These are phyloP conservation scores for Diaporthe helianthi DNA, from an alignment of 2,329 filamentous ascomycete species.

Conservation along the genomic window DNA sequence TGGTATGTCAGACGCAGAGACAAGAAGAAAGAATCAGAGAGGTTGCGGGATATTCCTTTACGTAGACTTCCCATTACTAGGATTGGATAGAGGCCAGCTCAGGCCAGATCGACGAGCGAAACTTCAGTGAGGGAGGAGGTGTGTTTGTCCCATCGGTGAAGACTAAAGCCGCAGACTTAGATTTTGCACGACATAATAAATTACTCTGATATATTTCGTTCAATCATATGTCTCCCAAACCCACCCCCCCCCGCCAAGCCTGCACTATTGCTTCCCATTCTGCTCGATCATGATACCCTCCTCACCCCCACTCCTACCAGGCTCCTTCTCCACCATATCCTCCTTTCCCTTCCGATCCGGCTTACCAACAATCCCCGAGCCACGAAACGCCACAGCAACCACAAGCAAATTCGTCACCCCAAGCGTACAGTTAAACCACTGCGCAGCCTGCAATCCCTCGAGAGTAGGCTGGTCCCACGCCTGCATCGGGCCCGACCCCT, in stretches of 20 bases:
- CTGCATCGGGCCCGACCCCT: slow-evolving; percentile 51
- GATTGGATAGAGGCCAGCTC: no score
- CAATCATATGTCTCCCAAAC: neutral
- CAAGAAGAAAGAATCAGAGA: neutral
- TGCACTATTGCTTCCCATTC: neutral
- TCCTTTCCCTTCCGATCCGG: slow-evolving; percentile 34
- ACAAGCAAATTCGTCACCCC: slow-evolving; percentile 51
- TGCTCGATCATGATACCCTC: slow-evolving; percentile 9
- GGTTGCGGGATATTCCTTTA: neutral
- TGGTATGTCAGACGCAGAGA: neutral
- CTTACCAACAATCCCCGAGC: slow-evolving; percentile 60
- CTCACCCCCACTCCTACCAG: slow-evolving; percentile 11
- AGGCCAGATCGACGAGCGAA: neutral
- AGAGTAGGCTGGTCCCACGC: slow-evolving; percentile 56
- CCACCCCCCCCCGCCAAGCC: no score
- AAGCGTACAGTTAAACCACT: slow-evolving; percentile 61
- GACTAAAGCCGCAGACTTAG: neutral
- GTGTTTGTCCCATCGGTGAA: neutral
- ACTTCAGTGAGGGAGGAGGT: neutral
- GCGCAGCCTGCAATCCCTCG: slow-evolving; percentile 55
- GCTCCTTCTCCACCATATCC: neutral
- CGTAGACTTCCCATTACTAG: neutral
- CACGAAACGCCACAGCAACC: slow-evolving; percentile 56
- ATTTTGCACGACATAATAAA: neutral
- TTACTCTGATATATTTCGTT: neutral